Evolutionary conservation across 257 asterid species (phyloP).

Genomic region (Solanum chiquidenum): DNA sequence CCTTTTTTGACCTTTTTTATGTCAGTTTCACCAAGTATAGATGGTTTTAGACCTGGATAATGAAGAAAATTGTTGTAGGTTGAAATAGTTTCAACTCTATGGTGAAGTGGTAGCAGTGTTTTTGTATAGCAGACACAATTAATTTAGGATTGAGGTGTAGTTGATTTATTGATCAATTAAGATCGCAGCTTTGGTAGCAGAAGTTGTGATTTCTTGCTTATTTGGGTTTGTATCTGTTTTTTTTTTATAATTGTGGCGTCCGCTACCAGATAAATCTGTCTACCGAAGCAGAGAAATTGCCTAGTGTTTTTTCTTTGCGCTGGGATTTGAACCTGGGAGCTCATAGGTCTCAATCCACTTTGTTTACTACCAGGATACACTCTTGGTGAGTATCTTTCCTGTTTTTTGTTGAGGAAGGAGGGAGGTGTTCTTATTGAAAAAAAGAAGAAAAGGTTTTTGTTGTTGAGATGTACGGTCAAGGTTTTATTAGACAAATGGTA

Average conservation of each 20-base stretch:
- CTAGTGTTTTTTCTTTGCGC: background rate
- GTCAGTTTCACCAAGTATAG: background rate
- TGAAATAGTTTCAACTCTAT: background rate
- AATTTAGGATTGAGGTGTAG: background rate
- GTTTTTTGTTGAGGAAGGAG: background rate
- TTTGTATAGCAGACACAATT: background rate
- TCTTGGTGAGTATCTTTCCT: background rate
- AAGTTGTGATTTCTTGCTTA: background rate
- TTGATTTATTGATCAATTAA: background rate
- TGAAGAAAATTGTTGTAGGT: background rate
- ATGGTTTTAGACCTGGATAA: background rate
- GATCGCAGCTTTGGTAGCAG: background rate
- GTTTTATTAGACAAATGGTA: background rate
- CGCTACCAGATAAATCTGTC: background rate
- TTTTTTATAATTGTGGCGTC: background rate
- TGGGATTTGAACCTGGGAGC: background rate
- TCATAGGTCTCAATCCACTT: background rate
- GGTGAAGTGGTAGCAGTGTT: background rate
- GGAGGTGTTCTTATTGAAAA: background rate
- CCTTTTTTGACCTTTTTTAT: background rate
- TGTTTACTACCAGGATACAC: background rate
- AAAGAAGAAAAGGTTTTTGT: background rate
- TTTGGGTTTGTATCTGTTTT: background rate
- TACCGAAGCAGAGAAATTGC: background rate
- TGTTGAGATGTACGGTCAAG: background rate